A percentile compares a stretch with the other conserved stretches of the same genome.
phyloP scores from a whole-genome alignment of 2,329 filamentous ascomycete species.

The Fonsecaea monophora region DNA sequence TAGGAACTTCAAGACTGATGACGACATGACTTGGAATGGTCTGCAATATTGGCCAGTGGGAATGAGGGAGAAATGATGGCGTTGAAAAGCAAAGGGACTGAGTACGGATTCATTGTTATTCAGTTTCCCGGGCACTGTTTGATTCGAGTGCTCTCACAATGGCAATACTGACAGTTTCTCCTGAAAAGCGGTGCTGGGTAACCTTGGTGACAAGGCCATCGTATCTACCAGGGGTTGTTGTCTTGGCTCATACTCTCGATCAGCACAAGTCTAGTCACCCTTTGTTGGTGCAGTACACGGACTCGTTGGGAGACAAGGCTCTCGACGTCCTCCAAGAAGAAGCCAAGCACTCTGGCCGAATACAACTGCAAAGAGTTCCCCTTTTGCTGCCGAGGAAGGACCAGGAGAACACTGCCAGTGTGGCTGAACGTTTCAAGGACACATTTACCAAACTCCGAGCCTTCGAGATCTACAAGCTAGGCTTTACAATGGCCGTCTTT shows the following conservation, averaged over 20 bases:
- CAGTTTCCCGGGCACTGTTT: neutral
- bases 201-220: conserved; percentile 60
- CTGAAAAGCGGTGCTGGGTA: conserved; percentile 50
- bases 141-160: neutral
- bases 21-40: conserved; percentile 23
- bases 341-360: conserved; percentile 48
- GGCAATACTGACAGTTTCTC: conserved; percentile 12
- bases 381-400: conserved; percentile 50
- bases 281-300: conserved; percentile 59
- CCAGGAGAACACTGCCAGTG: conserved; percentile 45
- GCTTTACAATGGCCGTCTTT: conserved; percentile 55
- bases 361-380: conserved; percentile 50
- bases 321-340: conserved; percentile 53
- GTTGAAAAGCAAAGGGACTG: neutral
- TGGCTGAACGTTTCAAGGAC: conserved; percentile 60
- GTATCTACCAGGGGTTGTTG: conserved; percentile 60
- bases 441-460: conserved; percentile 64
- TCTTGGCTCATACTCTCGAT: conserved; percentile 58
- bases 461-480: conserved; percentile 51
- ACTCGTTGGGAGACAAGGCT: conserved; percentile 49
- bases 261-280: conserved; percentile 56
- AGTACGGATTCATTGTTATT: neutral
- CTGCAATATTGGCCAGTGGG: neutral
- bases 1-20: neutral
- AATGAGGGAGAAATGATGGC: neutral